Conservation (phyloP, 805 yeast genomes). For the Teunomyces atbi region DNA sequence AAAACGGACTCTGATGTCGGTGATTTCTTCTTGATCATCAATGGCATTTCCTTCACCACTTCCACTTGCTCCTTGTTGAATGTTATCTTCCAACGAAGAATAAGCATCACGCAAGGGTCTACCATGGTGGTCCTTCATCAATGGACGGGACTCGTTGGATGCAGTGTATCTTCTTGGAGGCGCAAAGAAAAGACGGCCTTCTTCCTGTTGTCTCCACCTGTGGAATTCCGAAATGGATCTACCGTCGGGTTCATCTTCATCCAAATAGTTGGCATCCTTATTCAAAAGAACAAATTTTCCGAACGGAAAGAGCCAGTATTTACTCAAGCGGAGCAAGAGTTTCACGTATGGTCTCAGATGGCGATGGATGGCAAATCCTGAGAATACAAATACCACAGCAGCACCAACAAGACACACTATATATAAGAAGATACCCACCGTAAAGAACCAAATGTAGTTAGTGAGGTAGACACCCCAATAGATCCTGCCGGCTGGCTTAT, state of each 20-base stretch:
- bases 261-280: conserved; percentile 74
- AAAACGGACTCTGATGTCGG: conserved; percentile 50
- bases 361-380: conserved; percentile 44
- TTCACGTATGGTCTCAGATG: conserved; percentile 61
- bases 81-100: conserved; percentile 22
- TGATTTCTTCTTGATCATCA: conserved; percentile 14
- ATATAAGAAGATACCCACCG: conserved; percentile 67
- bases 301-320: conserved; percentile 80
- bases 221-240: conserved; percentile 80
- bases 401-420: conserved; percentile 52
- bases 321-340: conserved; percentile 59
- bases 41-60: conserved; percentile 8
- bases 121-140: conserved; percentile 43
- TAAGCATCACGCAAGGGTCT: conserved; percentile 39
- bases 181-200: conserved; percentile 77
- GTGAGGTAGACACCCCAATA: conserved; percentile 62
- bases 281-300: conserved; percentile 81
- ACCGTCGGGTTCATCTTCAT: conserved; percentile 89
- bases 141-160: conserved; percentile 32
- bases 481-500: conserved; percentile 48
- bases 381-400: conserved; percentile 40
- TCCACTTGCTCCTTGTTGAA: conserved; percentile 1
- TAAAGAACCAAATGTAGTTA: conserved; percentile 69
- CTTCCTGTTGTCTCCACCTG: conserved; percentile 80
- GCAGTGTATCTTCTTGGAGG: conserved; percentile 50